Conservation (phyloP, 306 rosid genomes). For the Leucaena leucocephala region DNA sequence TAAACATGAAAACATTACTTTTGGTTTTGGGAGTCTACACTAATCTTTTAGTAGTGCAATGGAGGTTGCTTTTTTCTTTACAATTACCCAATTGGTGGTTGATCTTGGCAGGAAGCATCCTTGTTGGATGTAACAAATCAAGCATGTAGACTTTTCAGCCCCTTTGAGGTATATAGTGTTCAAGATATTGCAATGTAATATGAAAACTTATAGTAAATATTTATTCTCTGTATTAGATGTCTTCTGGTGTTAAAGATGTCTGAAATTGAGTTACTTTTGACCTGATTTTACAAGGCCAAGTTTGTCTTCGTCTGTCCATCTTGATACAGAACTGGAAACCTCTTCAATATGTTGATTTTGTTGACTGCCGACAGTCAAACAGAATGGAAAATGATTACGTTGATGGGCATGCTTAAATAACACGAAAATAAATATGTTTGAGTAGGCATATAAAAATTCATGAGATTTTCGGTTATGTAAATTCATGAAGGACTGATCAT, state of each 20-base stretch:
- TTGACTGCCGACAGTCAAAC: conserved; percentile 20
- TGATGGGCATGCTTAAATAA: conserved; percentile 6
- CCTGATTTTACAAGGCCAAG: neutral
- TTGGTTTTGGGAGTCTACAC: conserved; percentile 21
- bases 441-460: neutral
- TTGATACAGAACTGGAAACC: conserved; percentile 21
- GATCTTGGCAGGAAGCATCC: conserved; percentile 88
- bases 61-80: conserved; percentile 25
- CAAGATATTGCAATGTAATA: conserved; percentile 1
- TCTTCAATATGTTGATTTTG: conserved; percentile 11
- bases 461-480: neutral
- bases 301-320: conserved; percentile 16
- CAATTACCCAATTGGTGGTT: conserved; percentile 30
- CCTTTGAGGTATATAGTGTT: conserved; percentile 64
- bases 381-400: conserved; percentile 1
- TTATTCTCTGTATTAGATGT: conserved; percentile 13
- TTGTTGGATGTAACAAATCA: conserved; percentile 77
- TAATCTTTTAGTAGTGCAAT: conserved; percentile 18
- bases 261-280: conserved; percentile 13
- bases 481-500: neutral
- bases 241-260: conserved; percentile 22
- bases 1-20: neutral
- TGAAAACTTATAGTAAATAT: conserved; percentile 6
- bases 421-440: conserved; percentile 9
- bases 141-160: conserved; percentile 80